Evolutionary conservation across 768 basidiomycete species (phyloP), one percentile per base, ranked within the genome.

Genomic region (Russula olivacea): DNA sequence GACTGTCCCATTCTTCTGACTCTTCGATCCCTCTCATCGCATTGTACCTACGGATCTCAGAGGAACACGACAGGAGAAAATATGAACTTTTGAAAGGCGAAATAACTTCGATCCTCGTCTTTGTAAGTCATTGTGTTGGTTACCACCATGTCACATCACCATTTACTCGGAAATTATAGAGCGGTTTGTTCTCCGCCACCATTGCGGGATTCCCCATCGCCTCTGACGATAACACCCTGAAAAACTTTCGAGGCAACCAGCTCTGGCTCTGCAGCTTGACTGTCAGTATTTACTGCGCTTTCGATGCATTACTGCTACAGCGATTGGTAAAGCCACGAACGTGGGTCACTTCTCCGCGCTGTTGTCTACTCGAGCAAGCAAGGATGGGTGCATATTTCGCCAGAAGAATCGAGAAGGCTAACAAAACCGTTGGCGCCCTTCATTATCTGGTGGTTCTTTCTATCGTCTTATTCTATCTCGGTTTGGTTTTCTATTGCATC

Each of bases 151-250:
- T 6, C 7, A 34, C 14, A 28, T 53, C 41, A 11, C 6, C 10
- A n/a, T 19, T n/a, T 21, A 41, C 25, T 30, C 15, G 2, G n/a
- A 7, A 5, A 12, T 17, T 36, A 34, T 53, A 60, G 59, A 43
- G 50, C 23, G 59, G 59, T 34, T 34, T 60, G 14, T 60, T 60
- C 59, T 54, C 59, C 2, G 50, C 59, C 6, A 17, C 59, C 1
- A 25, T 60, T 15, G 59, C 59, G 3, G 51, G n/a, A n/a, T n/a
- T n/a, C n/a, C n/a, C n/a, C n/a, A n/a, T n/a, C n/a, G n/a, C n/a
- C n/a, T n/a, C n/a, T n/a, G n/a, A n/a, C n/a, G n/a, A n/a, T n/a
- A n/a, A n/a, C n/a, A n/a, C n/a, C n/a, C n/a, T n/a, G n/a, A n/a
- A n/a, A n/a, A n/a, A n/a, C n/a, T n/a, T n/a, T n/a, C n/a, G n/a